These are phyloP conservation scores for Lepiota brunneoincarnata DNA, from an alignment of 768 basidiomycete species.

Conservation along the genomic window DNA sequence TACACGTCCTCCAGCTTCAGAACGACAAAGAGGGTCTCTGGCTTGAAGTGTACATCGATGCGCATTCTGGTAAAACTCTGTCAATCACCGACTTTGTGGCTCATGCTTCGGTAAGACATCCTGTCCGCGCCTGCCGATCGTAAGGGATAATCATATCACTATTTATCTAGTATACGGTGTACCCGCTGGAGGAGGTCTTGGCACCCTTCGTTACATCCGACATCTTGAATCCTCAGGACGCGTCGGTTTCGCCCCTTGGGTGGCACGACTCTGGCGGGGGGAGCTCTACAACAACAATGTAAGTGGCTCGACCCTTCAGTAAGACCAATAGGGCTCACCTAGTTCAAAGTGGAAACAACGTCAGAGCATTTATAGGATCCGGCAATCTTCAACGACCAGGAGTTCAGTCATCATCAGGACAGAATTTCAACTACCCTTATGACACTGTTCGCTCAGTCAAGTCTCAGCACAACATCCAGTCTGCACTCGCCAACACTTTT, in stretches of 20 bases:
- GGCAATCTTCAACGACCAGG: conserved; percentile 15
- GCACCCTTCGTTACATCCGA: conserved; percentile 45
- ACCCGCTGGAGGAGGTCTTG: conserved; percentile 33
- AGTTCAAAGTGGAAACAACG: conserved; percentile 24
- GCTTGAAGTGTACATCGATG: conserved; percentile 58
- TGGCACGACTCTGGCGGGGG: conserved; percentile 39
- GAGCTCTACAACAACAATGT: conserved; percentile 14
- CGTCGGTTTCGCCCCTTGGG: conserved; percentile 48
- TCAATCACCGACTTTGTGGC: conserved; percentile 51
- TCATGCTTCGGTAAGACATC: conserved; percentile 32
- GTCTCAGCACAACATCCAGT: conserved; percentile 40
- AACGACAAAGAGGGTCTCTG: conserved; percentile 37
- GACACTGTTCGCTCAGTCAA: conserved; percentile 31
- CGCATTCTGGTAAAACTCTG: conserved; percentile 45
- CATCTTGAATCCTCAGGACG: conserved; percentile 49
- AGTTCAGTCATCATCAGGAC: conserved; percentile 31
- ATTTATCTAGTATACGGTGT: not conserved
- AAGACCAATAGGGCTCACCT: too few relatives aligned
- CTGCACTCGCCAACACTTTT: conserved; percentile 51
- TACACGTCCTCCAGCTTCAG: conserved; percentile 36
- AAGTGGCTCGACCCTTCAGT: not conserved
- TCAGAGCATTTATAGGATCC: conserved; percentile 26
- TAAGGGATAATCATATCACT: not conserved
- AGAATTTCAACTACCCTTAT: conserved; percentile 37
- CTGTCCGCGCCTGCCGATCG: not conserved